Evolutionary conservation across 1,139 yeast genomes (phyloP), one percentile per base, ranked within the genome.

Genomic region (Diutina pseudorugosa): DNA sequence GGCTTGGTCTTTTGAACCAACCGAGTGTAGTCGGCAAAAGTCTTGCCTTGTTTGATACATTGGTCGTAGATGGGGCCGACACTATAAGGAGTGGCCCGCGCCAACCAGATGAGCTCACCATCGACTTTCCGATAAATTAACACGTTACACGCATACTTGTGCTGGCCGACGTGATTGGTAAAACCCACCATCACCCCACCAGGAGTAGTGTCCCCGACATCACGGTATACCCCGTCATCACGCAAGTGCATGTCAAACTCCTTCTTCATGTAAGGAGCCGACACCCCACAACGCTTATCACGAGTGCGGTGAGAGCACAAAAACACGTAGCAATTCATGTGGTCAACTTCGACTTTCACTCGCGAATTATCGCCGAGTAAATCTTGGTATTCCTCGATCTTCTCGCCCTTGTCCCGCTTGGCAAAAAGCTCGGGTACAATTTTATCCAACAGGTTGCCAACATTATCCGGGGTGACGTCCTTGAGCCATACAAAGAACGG

Each of bases 91-190:
- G 79, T 73, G 55, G 94, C 85, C 58, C 93, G 75, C 0, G 95
- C 98, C 61, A 89, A 71, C 97, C 98, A 90, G 41, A 90, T 78
- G 55, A 84, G 80, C 59, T 86, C 84, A 14, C 95, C 95, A 3
- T 83, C 70, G 12, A 59, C 54, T 58, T 77, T 80, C 56, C 82
- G 68, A 62, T 88, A 90, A 27, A 91, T 77, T 53, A 89, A 75
- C 2, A 88, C 86, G 66, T 93, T 93, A 2, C 98, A 97, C 1
- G 93, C 87, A 65, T 73, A 93, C 62, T 93, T 93, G 67, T 93
- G 98, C 2, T 98, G 98, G 3, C 98, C 98, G 33, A 93, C 85
- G 65, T 93, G 98, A 62, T 87, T 89, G 21, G 86, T 76, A 60
- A 67, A 89, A 2, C 76, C 72, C 3, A 90, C 88, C 12, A 72